Percentiles rank a stretch among this genome's conserved stretches.
phyloP scores from a whole-genome alignment of 2,329 filamentous ascomycete genomes.

The Curvularia spicifera region DNA sequence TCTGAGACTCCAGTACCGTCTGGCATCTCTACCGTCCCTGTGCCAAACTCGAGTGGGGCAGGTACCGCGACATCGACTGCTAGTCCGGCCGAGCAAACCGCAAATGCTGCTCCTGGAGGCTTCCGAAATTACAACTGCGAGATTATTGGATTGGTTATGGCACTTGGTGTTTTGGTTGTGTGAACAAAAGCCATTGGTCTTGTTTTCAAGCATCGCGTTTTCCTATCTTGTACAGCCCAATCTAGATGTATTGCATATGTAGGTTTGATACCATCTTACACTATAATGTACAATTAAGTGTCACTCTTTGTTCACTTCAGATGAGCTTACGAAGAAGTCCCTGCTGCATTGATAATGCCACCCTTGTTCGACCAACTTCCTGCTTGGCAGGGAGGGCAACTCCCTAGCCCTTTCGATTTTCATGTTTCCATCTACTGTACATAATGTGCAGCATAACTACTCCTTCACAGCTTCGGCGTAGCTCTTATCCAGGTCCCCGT shows the following conservation, averaged over 20 bases:
- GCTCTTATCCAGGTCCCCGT: slow-evolving; percentile 21
- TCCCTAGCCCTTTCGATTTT: not conserved
- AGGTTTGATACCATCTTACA: not conserved
- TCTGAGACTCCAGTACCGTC: slow-evolving; percentile 1
- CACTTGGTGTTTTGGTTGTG: slow-evolving; percentile 10
- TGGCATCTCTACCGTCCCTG: slow-evolving; percentile 9
- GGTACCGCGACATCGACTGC: slow-evolving; percentile 12
- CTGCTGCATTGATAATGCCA: not conserved
- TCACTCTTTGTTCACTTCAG: not conserved
- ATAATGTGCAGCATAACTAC: not conserved
- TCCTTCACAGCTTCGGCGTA: slow-evolving; percentile 32
- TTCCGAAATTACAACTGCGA: not conserved
- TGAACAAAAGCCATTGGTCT: slow-evolving; percentile 1
- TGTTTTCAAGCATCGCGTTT: not conserved
- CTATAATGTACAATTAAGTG: not conserved
- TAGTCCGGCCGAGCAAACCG: slow-evolving; percentile 18
- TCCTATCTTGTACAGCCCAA: not conserved
- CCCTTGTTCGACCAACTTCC: not conserved
- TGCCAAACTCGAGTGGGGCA: slow-evolving; percentile 7
- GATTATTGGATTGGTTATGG: not conserved
- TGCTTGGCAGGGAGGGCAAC: not conserved
- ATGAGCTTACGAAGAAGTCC: not conserved
- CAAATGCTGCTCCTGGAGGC: slow-evolving; percentile 18
- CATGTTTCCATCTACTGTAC: not conserved
- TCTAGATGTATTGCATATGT: not conserved